Percentiles rank a stretch among this genome's conserved stretches.
phyloP scores from a whole-genome alignment of 2,329 filamentous ascomycete genomes.

The Plectosphaerella sp. region DNA sequence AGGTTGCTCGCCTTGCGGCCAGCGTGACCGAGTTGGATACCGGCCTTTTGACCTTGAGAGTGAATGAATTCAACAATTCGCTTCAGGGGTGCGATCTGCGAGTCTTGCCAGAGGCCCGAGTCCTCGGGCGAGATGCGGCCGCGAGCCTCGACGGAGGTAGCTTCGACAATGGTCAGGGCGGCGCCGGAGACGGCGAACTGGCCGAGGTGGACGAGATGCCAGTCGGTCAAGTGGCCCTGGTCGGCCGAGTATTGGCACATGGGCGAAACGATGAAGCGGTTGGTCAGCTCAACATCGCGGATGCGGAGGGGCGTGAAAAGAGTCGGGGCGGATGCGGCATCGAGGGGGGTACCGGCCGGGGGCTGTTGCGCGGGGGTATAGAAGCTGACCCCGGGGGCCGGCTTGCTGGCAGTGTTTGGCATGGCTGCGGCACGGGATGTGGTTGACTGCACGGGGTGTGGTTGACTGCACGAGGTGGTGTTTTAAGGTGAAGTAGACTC shows the following conservation, averaged over 20 bases:
- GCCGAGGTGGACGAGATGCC: conserved; percentile 78
- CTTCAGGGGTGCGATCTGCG: conserved; percentile 68
- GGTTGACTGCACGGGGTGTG: neutral
- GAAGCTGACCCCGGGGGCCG: conserved; percentile 42
- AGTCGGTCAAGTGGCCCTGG: conserved; percentile 69
- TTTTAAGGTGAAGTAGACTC: neutral
- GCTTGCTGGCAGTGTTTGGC: conserved; percentile 25
- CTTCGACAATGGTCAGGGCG: conserved; percentile 71
- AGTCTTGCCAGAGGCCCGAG: conserved; percentile 77
- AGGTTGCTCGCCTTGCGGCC: conserved; percentile 63
- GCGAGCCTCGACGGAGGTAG: conserved; percentile 68
- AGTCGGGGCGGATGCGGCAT: conserved; percentile 38
- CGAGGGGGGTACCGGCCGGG: conserved; percentile 41
- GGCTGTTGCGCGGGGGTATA: conserved; percentile 52
- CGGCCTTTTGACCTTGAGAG: conserved; percentile 70
- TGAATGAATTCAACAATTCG: conserved; percentile 75
- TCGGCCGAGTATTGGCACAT: conserved; percentile 58
- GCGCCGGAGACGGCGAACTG: conserved; percentile 74
- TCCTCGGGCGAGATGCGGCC: conserved; percentile 83
- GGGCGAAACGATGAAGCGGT: conserved; percentile 55
- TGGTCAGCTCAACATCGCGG: conserved; percentile 46
- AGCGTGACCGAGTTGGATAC: conserved; percentile 78
- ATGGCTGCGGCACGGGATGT: conserved; percentile 7
- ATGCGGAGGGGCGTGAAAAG: conserved; percentile 54
- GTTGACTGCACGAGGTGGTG: neutral